Conservation (phyloP, 2,329 filamentous ascomycete species). For the Epichloe uncinata region DNA sequence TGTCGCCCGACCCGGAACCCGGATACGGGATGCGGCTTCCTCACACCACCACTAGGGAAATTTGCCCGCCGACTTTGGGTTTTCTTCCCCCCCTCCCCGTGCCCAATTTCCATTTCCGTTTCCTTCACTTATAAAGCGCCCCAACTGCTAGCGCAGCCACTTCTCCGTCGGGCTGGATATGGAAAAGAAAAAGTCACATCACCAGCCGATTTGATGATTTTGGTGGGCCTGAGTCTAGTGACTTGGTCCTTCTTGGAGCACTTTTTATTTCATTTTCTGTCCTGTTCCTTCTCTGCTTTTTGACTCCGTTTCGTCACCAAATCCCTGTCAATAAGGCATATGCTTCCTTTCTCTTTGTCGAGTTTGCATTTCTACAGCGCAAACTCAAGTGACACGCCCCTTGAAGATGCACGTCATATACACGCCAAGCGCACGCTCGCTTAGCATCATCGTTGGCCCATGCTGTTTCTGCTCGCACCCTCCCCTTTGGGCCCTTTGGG, state of each 20-base stretch:
- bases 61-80: no score
- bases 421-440: constrained; percentile 1
- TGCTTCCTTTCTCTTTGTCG: constrained; percentile 17
- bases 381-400: constrained; percentile 1
- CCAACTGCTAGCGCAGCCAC: constrained; percentile 20
- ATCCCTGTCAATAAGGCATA: constrained; percentile 16
- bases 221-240: constrained; percentile 6
- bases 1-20: no score
- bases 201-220: constrained; percentile 9
- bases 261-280: constrained; percentile 12
- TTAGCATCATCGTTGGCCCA: constrained; percentile 4
- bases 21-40: no score
- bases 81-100: no score
- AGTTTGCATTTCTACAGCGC: constrained; percentile 3
- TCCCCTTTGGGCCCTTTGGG: constrained; percentile 8
- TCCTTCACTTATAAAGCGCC: neutral
- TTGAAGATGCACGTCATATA: neutral
- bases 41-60: no score
- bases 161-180: neutral
- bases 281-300: neutral
- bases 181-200: constrained; percentile 9
- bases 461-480: constrained; percentile 12
- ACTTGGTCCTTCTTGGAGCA: constrained; percentile 13
- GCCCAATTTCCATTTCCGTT: neutral
- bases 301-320: neutral